Evolutionary conservation across 805 yeast genomes (phyloP), one percentile per base, ranked within the genome.

Genomic region (Saturnispora besseyi): DNA sequence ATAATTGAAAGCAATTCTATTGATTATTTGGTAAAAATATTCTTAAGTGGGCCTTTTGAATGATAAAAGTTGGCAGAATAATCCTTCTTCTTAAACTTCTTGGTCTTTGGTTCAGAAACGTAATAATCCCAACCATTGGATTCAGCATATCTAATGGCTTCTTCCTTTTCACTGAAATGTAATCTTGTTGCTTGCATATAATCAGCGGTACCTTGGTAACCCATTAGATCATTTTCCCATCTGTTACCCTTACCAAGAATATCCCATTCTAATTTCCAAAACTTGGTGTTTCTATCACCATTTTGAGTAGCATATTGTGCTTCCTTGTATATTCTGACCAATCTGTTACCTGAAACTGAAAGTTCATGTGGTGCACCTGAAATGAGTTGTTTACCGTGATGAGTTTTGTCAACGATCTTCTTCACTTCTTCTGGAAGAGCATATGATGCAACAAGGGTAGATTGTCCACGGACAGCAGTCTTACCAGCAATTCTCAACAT

Each of bases 201-300:
- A 65, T 87, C 96, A 34, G 85, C 78, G 42, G 84, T 73, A 43
- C 86, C 77, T 60, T 85, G 90, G 72, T 85, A 87, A 26, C 96
- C 96, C 67, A 87, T 87, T 63, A 87, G 72, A 64, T 85, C 91
- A 67, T 87, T 87, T 63, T 87, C 96, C 95, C 95, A 87, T 63
- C 93, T 73, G 71, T 87, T 80, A 22, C 84, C 87, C 60, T 82
- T 79, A 42, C 81, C 81, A 50, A 82, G 69, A 40, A 86, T 77
- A 62, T 87, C 95, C 91, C 93, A 87, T 67, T 87, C 95, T 50
- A 87, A 62, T 60, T 78, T 80, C 96, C 96, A 87, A 57, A 61
- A 64, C 49, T 68, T 64, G 18, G 77, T 73, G 59, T 77, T 75
- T 59, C 72, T 69, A 18, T 59, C 59, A 11, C 90, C 87, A 33